Base-by-base conservation (phyloP, 345 rosid species). In the Boechera retrofracta region DNA sequence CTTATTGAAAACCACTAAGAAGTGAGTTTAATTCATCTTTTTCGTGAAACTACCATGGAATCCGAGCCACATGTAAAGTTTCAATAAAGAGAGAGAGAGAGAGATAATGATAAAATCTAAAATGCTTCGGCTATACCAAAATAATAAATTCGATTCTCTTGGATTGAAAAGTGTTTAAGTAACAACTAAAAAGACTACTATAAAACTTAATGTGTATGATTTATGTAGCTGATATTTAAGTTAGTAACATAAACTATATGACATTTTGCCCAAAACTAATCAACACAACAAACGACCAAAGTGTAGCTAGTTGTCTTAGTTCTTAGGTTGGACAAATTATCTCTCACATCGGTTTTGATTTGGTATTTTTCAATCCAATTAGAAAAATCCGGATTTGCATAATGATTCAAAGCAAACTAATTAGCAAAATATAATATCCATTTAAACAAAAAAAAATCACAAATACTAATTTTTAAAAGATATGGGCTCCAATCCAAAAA, bases 101-200 rank as follows among this genome's bases (percentile, higher is more conserved):
- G 9, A 6, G 5, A 31, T 56, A 56, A 56, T 31, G 61, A 56
- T 56, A 32, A 13, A 31, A 57, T 57, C 12, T 31, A 56, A 56
- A 56, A 6, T 29, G 38, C 2, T 56, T 56, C 4, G 38, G 21
- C 18, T 13, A 15, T 31, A 57, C 39, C 21, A 12, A 55, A 55
- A 55, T 12, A 28, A 55, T 1, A 6, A 56, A 56, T 56, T 56
- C 38, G 38, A 55, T 56, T 56, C 61, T 31, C 61, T 55, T 55
- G 36, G 60, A 11, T 29, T 28, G 35, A 13, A 56, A 11, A 16
- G 32, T 10, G 5, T 56, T 56, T 31, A 5, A 31, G 21, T 56
- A 56, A 31, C 39, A 55, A 29, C 5, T 55, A 55, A 28, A 28
- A 29, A 55, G 1, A 33, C 36, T 33, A 33, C 7, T 33, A 33